phyloP scores from a whole-genome alignment of 2,329 filamentous ascomycete species.

The Colletotrichum cuscutae region DNA sequence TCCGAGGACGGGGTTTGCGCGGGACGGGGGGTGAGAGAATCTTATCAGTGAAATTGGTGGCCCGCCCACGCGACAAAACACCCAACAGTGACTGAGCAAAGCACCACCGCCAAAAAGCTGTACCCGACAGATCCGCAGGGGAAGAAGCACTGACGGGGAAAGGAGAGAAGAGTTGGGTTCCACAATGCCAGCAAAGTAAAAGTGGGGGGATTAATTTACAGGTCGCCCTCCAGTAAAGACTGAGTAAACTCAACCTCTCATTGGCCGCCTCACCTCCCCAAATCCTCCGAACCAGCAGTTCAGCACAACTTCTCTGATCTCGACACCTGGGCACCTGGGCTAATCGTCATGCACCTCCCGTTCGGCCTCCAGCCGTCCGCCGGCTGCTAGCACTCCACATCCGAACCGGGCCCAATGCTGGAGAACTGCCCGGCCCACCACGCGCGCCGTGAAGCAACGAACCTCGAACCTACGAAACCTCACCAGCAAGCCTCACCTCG shows the following conservation, averaged over 20 bases:
- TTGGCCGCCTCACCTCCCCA: conserved; percentile 7
- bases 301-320: background rate
- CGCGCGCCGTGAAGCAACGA: background rate
- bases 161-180: background rate
- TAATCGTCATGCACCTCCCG: background rate
- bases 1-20: background rate
- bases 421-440: background rate
- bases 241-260: background rate
- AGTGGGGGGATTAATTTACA: background rate
- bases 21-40: conserved; percentile 1
- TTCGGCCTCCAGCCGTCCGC: background rate
- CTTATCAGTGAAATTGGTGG: conserved; percentile 30
- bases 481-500: background rate
- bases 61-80: conserved; percentile 10
- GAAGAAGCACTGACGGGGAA: background rate
- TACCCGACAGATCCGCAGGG: conserved; percentile 23
- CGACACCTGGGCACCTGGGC: background rate
- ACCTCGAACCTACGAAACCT: conserved; percentile 16
- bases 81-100: background rate
- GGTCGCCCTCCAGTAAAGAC: background rate
- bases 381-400: background rate
- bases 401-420: background rate
- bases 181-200: conserved; percentile 28
- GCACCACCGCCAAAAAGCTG: conserved; percentile 4
- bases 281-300: background rate